A percentile compares a stretch with the other conserved stretches of the same genome.
Evolutionary conservation across 495 filamentous ascomycete species (phyloP).

Genomic region (Acidiella bohemica): DNA sequence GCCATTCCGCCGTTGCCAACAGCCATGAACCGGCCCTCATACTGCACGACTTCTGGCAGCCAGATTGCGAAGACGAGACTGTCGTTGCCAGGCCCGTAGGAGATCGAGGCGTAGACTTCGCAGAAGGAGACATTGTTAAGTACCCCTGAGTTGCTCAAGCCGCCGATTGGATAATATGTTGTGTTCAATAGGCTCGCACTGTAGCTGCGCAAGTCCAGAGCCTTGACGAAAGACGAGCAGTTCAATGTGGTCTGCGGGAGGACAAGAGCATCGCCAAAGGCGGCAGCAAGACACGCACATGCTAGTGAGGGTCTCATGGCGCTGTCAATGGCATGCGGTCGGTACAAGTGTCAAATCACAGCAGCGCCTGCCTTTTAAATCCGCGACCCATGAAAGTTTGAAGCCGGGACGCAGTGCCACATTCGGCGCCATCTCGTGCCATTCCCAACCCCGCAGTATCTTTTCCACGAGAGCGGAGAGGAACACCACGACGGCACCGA

Average conservation of each 20-base stretch:
- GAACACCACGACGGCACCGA: too few species aligned
- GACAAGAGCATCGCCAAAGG: not conserved
- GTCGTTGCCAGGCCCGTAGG: constrained; percentile 12
- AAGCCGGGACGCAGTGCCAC: too few species aligned
- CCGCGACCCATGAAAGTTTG: too few species aligned
- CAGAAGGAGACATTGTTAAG: constrained; percentile 14
- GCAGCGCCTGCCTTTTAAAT: too few species aligned
- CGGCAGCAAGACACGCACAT: too few species aligned
- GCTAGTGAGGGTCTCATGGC: not conserved
- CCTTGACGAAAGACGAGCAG: constrained; percentile 1
- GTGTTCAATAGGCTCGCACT: constrained; percentile 7
- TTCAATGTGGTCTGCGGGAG: constrained; percentile 2
- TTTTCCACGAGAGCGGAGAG: too few species aligned
- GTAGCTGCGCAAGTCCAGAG: not conserved
- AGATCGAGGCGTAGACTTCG: constrained; percentile 5
- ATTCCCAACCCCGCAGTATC: too few species aligned
- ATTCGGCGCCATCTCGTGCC: too few species aligned
- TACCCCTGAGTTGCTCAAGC: not conserved
- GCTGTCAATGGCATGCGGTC: not conserved
- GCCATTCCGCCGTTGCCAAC: constrained; percentile 32
- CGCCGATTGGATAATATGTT: constrained; percentile 1
- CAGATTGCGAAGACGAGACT: constrained; percentile 22
- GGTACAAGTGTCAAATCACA: too few species aligned
- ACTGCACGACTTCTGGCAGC: constrained; percentile 19
- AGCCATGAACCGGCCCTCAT: constrained; percentile 26